Conservation (phyloP, 129 eudicot genomes). For the Helianthus annuus region DNA sequence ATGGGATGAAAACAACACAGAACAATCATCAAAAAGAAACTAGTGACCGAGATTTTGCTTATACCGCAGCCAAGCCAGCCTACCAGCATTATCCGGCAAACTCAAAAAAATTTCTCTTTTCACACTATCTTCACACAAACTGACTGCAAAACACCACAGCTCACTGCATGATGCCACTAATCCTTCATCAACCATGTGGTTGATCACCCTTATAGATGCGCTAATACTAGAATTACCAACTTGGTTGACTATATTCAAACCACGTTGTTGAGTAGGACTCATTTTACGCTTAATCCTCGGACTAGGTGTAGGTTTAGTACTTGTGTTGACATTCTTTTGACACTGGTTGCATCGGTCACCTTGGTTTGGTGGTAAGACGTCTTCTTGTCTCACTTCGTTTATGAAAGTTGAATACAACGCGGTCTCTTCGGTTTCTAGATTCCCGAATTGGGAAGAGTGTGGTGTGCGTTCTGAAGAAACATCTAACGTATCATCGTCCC, state of each 20-base stretch:
- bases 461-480: neutral
- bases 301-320: neutral
- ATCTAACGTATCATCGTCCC: neutral
- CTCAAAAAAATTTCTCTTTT: slow-evolving; percentile 23
- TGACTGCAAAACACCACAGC: slow-evolving; percentile 24
- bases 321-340: slow-evolving; percentile 13
- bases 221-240: slow-evolving; percentile 18
- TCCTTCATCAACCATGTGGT: slow-evolving; percentile 26
- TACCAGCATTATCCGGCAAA: slow-evolving; percentile 21
- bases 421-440: slow-evolving; percentile 2
- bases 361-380: slow-evolving; percentile 2
- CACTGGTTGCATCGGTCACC: slow-evolving; percentile 15
- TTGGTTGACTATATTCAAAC: neutral
- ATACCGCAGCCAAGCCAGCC: slow-evolving; percentile 26
- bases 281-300: neutral
- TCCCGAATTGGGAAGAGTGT: neutral
- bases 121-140: slow-evolving; percentile 22
- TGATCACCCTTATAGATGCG: slow-evolving; percentile 7
- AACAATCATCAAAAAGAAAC: neutral
- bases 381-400: neutral
- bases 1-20: neutral
- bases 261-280: slow-evolving; percentile 12
- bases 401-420: neutral
- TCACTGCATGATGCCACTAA: slow-evolving; percentile 15
- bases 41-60: neutral